Evolutionary conservation across 164 flowering plant species (phyloP).

Genomic region (Sedum album): DNA sequence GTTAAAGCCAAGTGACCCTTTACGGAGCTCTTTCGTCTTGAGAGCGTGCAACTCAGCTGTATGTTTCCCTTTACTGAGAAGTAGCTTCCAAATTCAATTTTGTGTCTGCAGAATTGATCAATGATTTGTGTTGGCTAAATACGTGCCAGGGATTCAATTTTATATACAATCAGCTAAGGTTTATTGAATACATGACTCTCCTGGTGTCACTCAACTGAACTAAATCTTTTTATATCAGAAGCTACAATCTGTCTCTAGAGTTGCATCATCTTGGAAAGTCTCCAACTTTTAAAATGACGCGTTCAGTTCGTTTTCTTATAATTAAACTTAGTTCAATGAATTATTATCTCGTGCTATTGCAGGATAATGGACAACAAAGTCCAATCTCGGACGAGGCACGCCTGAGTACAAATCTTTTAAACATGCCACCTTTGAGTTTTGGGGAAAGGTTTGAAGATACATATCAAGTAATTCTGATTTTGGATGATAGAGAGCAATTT

Average conservation of each 20-base stretch:
- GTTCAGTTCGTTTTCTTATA: background rate
- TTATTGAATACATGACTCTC: background rate
- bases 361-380: conserved; percentile 21
- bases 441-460: conserved; percentile 78
- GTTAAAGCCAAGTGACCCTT: conserved; percentile 14
- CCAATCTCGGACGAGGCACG: conserved; percentile 16
- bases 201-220: background rate
- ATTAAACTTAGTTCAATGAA: background rate
- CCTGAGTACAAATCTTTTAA: conserved; percentile 27
- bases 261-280: no score
- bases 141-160: background rate
- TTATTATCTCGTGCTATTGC: conserved; percentile 10
- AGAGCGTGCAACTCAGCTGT: conserved; percentile 63
- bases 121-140: background rate
- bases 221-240: background rate
- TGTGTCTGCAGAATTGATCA: background rate
- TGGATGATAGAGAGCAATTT: conserved; percentile 92
- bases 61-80: conserved; percentile 18
- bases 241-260: background rate
- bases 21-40: conserved; percentile 28
- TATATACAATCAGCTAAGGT: background rate
- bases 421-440: conserved; percentile 59
- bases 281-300: no score
- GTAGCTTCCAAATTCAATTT: background rate
- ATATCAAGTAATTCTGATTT: conserved; percentile 69